Evolutionary conservation across 805 yeast genomes (phyloP).

Genomic region (Wickerhamomyces chambardii): DNA sequence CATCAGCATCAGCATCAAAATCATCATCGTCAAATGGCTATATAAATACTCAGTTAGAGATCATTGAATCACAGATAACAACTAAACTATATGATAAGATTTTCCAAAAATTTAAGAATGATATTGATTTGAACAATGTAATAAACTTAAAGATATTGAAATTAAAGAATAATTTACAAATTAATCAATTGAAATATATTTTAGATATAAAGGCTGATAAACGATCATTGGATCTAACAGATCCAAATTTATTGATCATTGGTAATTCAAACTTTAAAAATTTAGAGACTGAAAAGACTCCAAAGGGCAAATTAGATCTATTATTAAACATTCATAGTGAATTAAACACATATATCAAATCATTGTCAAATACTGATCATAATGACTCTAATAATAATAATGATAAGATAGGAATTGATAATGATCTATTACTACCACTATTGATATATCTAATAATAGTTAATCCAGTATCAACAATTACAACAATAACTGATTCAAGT

Average conservation of each 20-base stretch:
- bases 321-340: slow-evolving; percentile 9
- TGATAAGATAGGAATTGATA: slow-evolving; percentile 5
- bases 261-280: slow-evolving; percentile 1
- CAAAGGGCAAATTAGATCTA: slow-evolving; percentile 8
- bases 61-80: slow-evolving; percentile 2
- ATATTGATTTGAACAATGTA: slow-evolving; percentile 7
- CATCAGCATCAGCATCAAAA: slow-evolving; percentile 9
- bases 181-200: slow-evolving; percentile 9
- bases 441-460: slow-evolving; percentile 13
- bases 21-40: slow-evolving; percentile 1
- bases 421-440: slow-evolving; percentile 15
- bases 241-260: background rate
- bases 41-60: slow-evolving; percentile 1
- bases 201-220: too few relatives aligned
- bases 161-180: slow-evolving; percentile 1
- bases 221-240: too few relatives aligned
- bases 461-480: slow-evolving; percentile 1
- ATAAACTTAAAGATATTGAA: slow-evolving; percentile 8
- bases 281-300: slow-evolving; percentile 5
- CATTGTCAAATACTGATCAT: background rate
- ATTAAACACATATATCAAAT: slow-evolving; percentile 3
- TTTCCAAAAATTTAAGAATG: slow-evolving; percentile 7
- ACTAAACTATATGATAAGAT: slow-evolving; percentile 9
- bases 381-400: background rate
- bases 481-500: too few relatives aligned